Conservation (phyloP, 352 stramenopile genomes). For the Hyaloperonospora arabidopsidis region DNA sequence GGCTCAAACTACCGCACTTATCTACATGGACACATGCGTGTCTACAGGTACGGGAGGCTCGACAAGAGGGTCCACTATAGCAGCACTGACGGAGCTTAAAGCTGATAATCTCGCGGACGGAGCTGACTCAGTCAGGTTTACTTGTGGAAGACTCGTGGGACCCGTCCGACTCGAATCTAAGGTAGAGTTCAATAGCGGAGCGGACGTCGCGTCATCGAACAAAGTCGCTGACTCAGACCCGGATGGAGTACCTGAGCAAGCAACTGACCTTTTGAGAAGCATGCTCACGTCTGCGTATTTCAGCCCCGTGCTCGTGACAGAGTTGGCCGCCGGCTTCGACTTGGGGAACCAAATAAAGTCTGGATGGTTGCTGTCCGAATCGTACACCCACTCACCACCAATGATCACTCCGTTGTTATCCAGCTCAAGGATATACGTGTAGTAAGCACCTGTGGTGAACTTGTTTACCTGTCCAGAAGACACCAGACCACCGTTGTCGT, state of each 20-base stretch:
- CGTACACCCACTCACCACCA: slow-evolving; percentile 35
- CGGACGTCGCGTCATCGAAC: too few species aligned
- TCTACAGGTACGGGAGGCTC: too few species aligned
- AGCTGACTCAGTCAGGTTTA: too few species aligned
- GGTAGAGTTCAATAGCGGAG: too few species aligned
- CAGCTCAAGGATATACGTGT: slow-evolving; percentile 35
- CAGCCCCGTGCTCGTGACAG: slow-evolving; percentile 25
- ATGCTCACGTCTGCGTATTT: slow-evolving; percentile 28
- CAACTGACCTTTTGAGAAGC: slow-evolving; percentile 20
- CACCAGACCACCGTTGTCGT: slow-evolving; percentile 27
- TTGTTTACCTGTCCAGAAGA: slow-evolving; percentile 18
- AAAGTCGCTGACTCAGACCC: too few species aligned
- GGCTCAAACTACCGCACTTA: too few species aligned
- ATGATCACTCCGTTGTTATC: slow-evolving; percentile 28
- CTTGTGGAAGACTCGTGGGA: too few species aligned
- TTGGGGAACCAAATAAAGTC: slow-evolving; percentile 35
- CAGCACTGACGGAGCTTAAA: too few species aligned
- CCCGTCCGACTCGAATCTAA: too few species aligned
- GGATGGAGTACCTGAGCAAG: slow-evolving; percentile 5
- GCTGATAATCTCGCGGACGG: too few species aligned
- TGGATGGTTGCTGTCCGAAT: slow-evolving; percentile 24
- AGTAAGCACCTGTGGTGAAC: slow-evolving; percentile 24
- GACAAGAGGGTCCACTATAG: too few species aligned
- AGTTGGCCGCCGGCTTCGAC: slow-evolving; percentile 15
- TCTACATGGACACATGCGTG: too few species aligned